Conservation (phyloP, 2,329 filamentous ascomycete genomes). For the Pseudogymnoascus pannorum region DNA sequence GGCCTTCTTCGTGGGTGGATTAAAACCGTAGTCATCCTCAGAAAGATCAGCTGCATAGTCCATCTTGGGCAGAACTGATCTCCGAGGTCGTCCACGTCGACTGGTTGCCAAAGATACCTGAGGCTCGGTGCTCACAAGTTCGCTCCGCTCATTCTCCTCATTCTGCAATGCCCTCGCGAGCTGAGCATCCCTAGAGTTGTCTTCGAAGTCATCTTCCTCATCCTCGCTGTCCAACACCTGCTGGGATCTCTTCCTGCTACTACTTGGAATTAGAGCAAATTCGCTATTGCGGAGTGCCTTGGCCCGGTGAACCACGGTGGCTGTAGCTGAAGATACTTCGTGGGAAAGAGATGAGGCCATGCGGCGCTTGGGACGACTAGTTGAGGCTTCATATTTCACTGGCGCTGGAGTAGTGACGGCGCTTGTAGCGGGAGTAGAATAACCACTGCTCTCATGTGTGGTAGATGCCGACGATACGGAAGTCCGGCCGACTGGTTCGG, state of each 20-base stretch:
- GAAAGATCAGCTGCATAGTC: constrained; percentile 15
- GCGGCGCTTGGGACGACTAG: neutral
- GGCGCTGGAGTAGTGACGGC: constrained; percentile 44
- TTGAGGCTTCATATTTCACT: constrained; percentile 22
- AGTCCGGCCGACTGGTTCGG: constrained; percentile 22
- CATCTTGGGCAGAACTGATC: constrained; percentile 5
- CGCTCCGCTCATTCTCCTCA: constrained; percentile 38
- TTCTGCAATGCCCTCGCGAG: constrained; percentile 51
- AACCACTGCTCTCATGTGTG: constrained; percentile 35
- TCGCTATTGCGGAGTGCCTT: constrained; percentile 11
- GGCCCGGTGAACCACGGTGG: constrained; percentile 6
- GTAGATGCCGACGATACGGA: constrained; percentile 35
- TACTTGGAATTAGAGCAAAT: constrained; percentile 9
- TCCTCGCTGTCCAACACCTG: constrained; percentile 30
- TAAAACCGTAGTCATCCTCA: constrained; percentile 16
- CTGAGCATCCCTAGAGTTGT: constrained; percentile 40
- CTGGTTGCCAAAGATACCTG: neutral
- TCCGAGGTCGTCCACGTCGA: neutral
- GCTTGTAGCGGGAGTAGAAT: constrained; percentile 57
- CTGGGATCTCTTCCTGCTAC: constrained; percentile 1
- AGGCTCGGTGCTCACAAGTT: constrained; percentile 10
- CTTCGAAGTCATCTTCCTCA: constrained; percentile 29
- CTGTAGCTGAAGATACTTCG: constrained; percentile 1
- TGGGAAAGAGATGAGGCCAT: neutral
- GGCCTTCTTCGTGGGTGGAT: constrained; percentile 15